Percentiles rank a stretch among this genome's conserved stretches.
phyloP scores from a whole-genome alignment of 805 yeast genomes.

The Candida verbasci region DNA sequence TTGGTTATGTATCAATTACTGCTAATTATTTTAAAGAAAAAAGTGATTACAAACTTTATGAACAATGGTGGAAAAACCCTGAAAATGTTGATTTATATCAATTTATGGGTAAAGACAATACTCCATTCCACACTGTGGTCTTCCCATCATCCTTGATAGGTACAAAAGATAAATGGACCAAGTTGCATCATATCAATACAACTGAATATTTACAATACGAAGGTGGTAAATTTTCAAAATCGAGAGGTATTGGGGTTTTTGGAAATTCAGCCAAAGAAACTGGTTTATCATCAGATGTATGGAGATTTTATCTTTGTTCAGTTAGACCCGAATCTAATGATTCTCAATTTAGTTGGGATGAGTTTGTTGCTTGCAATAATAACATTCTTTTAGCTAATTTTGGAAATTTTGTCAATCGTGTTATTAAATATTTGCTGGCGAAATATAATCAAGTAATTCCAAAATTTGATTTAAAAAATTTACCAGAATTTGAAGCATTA shows the following conservation, averaged over 20 bases:
- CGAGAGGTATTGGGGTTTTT: slow-evolving; percentile 97
- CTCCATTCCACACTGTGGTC: slow-evolving; percentile 97
- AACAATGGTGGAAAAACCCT: slow-evolving; percentile 93
- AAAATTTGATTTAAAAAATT: slow-evolving; percentile 44
- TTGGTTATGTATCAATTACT: slow-evolving; percentile 94
- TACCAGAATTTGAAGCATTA: slow-evolving; percentile 43
- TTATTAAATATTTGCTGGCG: slow-evolving; percentile 83
- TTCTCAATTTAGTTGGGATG: slow-evolving; percentile 96
- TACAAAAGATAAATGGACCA: slow-evolving; percentile 85
- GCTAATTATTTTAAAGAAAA: slow-evolving; percentile 66
- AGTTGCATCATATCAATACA: slow-evolving; percentile 83
- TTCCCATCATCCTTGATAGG: slow-evolving; percentile 94
- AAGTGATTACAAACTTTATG: slow-evolving; percentile 50
- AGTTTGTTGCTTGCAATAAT: slow-evolving; percentile 91
- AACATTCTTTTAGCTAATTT: slow-evolving; percentile 90
- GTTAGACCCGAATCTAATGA: slow-evolving; percentile 95
- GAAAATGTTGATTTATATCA: slow-evolving; percentile 84
- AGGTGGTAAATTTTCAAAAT: slow-evolving; percentile 96
- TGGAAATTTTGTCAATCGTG: slow-evolving; percentile 95
- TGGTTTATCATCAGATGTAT: slow-evolving; percentile 85
- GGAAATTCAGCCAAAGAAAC: slow-evolving; percentile 96
- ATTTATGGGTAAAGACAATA: slow-evolving; percentile 99
- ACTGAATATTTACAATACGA: slow-evolving; percentile 97
- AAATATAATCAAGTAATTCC: slow-evolving; percentile 93
- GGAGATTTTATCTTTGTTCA: slow-evolving; percentile 94